phyloP scores from a whole-genome alignment of 2,329 filamentous ascomycete genomes.

The Hymenoscyphus fructigenus region DNA sequence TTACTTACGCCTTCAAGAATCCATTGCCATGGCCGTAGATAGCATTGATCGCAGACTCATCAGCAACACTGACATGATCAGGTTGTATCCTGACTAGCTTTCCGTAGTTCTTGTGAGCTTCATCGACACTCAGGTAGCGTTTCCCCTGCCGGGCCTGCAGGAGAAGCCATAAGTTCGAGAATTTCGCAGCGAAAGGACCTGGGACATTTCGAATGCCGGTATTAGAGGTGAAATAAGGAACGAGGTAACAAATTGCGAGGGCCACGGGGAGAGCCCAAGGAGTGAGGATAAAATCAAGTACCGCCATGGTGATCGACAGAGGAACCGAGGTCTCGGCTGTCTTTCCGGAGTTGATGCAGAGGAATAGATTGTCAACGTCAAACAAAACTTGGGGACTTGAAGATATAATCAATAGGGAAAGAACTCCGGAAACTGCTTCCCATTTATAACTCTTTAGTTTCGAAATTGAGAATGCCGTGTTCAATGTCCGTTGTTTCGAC shows the following conservation, averaged over 20 bases:
- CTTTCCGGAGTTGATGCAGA: neutral
- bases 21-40: slow-evolving; percentile 82
- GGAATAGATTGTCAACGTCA: neutral
- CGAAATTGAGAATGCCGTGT: neutral
- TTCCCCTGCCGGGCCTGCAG: slow-evolving; percentile 62
- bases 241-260: slow-evolving; percentile 41
- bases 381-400: neutral
- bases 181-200: slow-evolving; percentile 54
- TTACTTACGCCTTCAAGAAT: slow-evolving; percentile 63
- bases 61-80: slow-evolving; percentile 78
- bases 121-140: slow-evolving; percentile 62
- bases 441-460: neutral
- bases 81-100: slow-evolving; percentile 82
- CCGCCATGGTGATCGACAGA: slow-evolving; percentile 30
- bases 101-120: slow-evolving; percentile 69
- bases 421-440: neutral
- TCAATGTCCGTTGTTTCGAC: neutral
- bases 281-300: slow-evolving; percentile 42
- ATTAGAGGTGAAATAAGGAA: slow-evolving; percentile 37
- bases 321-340: neutral
- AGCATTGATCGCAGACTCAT: slow-evolving; percentile 71
- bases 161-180: slow-evolving; percentile 81
- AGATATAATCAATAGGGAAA: neutral
- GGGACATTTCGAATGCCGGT: slow-evolving; percentile 43
- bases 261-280: slow-evolving; percentile 49